Conservation (phyloP, 2,329 filamentous ascomycete species). For the Conoideocrella luteorostrata region DNA sequence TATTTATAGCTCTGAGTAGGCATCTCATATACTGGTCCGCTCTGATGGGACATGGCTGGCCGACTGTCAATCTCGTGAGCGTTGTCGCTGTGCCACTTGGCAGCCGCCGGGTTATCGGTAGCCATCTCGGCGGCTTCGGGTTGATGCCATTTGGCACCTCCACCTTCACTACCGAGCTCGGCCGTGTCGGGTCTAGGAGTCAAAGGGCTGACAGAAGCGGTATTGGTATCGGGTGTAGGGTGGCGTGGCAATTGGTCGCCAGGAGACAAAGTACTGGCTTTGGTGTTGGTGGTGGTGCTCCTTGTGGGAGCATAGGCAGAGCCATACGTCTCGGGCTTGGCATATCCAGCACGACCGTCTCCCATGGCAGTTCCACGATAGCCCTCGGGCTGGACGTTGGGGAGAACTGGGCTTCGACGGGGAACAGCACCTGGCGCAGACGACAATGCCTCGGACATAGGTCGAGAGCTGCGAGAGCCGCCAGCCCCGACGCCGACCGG, state of each 20-base stretch:
- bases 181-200: slow-evolving; percentile 8
- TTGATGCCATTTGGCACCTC: slow-evolving; percentile 8
- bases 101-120: slow-evolving; percentile 22
- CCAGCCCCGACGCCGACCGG: slow-evolving; percentile 27
- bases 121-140: slow-evolving; percentile 24
- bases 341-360: slow-evolving; percentile 32
- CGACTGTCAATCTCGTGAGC: slow-evolving; percentile 34
- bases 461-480: slow-evolving; percentile 15
- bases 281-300: slow-evolving; percentile 11
- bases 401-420: slow-evolving; percentile 19
- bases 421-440: slow-evolving; percentile 20
- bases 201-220: slow-evolving; percentile 11
- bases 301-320: slow-evolving; percentile 21
- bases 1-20: slow-evolving; percentile 31
- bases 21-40: slow-evolving; percentile 37
- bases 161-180: slow-evolving; percentile 13
- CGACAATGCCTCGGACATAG: slow-evolving; percentile 24
- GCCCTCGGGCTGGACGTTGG: slow-evolving; percentile 22
- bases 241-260: slow-evolving; percentile 19
- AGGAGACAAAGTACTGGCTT: slow-evolving; percentile 11
- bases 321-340: slow-evolving; percentile 30
- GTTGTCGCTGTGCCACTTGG: slow-evolving; percentile 27
- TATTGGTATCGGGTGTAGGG: slow-evolving; percentile 17
- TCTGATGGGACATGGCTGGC: slow-evolving; percentile 25
- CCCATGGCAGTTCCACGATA: slow-evolving; percentile 34